Evolutionary conservation across 345 rosid species (phyloP).

Genomic region (Erucastrum elatum): DNA sequence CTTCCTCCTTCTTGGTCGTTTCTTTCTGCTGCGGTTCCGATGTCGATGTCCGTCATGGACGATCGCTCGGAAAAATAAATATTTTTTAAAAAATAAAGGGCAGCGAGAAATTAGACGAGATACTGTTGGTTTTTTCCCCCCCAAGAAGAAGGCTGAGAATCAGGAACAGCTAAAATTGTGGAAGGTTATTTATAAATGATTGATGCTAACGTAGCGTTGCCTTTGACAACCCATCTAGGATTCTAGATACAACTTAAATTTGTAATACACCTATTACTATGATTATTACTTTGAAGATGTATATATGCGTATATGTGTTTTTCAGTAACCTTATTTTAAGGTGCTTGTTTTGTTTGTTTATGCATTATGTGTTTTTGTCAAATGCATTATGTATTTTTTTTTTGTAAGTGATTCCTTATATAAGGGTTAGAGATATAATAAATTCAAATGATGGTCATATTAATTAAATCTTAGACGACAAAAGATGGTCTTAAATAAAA

Average conservation of each 20-base stretch:
- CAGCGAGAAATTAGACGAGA: constrained; percentile 17
- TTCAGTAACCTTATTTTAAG: too few relatives aligned
- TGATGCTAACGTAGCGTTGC: constrained; percentile 12
- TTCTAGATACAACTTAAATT: background rate
- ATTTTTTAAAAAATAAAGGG: background rate
- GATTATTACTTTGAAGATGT: background rate
- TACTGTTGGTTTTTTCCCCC: background rate
- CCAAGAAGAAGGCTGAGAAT: constrained; percentile 1
- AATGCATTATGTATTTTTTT: too few relatives aligned
- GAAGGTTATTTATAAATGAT: constrained; percentile 31
- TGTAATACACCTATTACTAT: background rate
- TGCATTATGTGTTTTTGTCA: too few relatives aligned
- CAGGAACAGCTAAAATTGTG: constrained; percentile 25
- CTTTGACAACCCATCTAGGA: background rate
- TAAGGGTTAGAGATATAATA: too few relatives aligned
- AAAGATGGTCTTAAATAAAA: too few relatives aligned
- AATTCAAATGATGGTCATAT: too few relatives aligned
- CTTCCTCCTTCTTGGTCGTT: constrained; percentile 8
- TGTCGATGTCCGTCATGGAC: constrained; percentile 38
- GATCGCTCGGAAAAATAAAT: background rate
- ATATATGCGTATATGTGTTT: background rate
- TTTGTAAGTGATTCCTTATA: too few relatives aligned
- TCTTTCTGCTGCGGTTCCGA: constrained; percentile 41
- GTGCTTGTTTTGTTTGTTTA: too few relatives aligned
- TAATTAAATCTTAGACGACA: too few relatives aligned